A percentile compares a stretch with the other conserved stretches of the same genome.
phyloP scores from a whole-genome alignment of 257 asterid genomes.

The Penstemon barbatus region DNA sequence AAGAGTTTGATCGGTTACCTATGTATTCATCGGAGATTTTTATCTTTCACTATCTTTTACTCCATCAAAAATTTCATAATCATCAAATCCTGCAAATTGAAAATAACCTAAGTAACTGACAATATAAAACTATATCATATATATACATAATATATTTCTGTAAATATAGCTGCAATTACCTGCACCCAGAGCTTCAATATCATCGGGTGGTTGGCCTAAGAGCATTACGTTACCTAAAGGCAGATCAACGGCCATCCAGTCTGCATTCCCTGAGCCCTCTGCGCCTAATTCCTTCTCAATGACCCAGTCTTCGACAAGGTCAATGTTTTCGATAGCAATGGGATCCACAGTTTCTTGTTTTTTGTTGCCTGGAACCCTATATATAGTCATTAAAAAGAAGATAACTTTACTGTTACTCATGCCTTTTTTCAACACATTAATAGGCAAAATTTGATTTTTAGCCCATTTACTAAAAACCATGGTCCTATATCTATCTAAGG shows the following conservation, averaged over 20 bases:
- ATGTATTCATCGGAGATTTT: conserved; percentile 46
- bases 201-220: conserved; percentile 56
- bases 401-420: conserved; percentile 20
- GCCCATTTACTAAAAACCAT: no score
- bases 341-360: conserved; percentile 57
- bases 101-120: conserved; percentile 7
- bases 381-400: conserved; percentile 24
- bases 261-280: conserved; percentile 50
- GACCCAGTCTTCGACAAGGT: conserved; percentile 72
- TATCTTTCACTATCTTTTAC: conserved; percentile 66
- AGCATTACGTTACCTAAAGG: conserved; percentile 56
- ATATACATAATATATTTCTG: not conserved
- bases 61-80: conserved; percentile 67
- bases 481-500: no score
- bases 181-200: conserved; percentile 70
- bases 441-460: no score
- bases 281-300: conserved; percentile 43
- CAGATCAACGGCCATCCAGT: conserved; percentile 76
- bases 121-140: not conserved
- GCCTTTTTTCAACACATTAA: conserved; percentile 10
- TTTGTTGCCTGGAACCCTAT: conserved; percentile 41
- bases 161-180: conserved; percentile 44
- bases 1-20: conserved; percentile 29
- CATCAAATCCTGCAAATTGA: conserved; percentile 71
- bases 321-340: conserved; percentile 53